Evolutionary conservation across 805 yeast genomes (phyloP).

Genomic region (Pichia eremophila): DNA sequence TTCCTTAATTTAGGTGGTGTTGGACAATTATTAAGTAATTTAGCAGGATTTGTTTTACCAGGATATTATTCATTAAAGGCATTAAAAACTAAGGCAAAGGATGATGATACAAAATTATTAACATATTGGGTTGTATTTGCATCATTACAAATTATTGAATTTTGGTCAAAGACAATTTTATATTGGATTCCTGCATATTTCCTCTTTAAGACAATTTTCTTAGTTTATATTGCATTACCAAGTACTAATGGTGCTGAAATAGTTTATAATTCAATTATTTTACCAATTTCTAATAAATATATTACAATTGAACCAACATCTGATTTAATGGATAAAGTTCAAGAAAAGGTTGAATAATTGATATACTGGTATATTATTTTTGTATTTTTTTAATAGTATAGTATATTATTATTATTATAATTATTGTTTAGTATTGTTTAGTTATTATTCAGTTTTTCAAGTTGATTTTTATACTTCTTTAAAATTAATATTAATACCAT

Average conservation of each 20-base stretch:
- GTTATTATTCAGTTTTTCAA: too few species aligned
- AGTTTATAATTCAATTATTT: slow-evolving; percentile 55
- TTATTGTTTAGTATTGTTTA: too few species aligned
- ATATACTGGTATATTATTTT: neutral
- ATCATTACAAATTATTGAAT: slow-evolving; percentile 80
- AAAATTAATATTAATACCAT: too few species aligned
- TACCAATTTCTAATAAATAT: slow-evolving; percentile 50
- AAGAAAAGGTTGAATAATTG: slow-evolving; percentile 34
- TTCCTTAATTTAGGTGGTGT: slow-evolving; percentile 90
- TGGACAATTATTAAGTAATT: slow-evolving; percentile 87
- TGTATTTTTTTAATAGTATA: neutral
- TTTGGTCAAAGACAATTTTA: slow-evolving; percentile 88
- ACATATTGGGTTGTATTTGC: slow-evolving; percentile 99
- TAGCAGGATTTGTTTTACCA: slow-evolving; percentile 86
- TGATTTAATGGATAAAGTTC: slow-evolving; percentile 34
- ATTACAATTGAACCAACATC: slow-evolving; percentile 26
- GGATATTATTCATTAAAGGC: slow-evolving; percentile 84
- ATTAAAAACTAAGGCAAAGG: slow-evolving; percentile 54
- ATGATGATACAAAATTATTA: slow-evolving; percentile 80
- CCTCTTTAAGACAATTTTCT: slow-evolving; percentile 81
- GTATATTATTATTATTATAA: neutral
- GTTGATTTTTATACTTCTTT: too few species aligned
- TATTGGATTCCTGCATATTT: slow-evolving; percentile 97
- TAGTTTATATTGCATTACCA: slow-evolving; percentile 84
- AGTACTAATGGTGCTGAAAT: slow-evolving; percentile 75